Base-by-base conservation (phyloP, 148 eudicot species). In the Rheum nobile region DNA sequence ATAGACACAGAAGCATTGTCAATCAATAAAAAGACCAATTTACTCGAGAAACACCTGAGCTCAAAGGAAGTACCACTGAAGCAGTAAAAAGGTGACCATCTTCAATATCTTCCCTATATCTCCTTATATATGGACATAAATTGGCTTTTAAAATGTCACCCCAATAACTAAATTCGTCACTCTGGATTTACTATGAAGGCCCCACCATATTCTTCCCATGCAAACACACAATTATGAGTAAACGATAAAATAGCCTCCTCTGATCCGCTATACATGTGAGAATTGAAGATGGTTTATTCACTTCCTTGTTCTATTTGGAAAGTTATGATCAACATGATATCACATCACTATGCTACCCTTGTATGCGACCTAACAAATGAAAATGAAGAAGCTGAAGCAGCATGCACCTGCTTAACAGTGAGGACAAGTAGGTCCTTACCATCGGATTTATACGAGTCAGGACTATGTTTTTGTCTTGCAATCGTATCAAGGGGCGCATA, bases 371-470 rank as follows among this genome's bases (percentile, higher is more conserved):
- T 16, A 43, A 43, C 16, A 13, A 43, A 43, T 10, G 46, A 12
- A 43, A 43, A 43, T 11, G 1, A 0, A 13, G 13, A 11, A 43
- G 11, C 14, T 43, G 65, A 57, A 21, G 19, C 65, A 57, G 11
- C 14, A 57, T n/a, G 65, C 65, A 57, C 65, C 35, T 9, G 17
- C 32, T 10, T 17, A 63, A 10, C 69, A 63, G 13, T 54, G 11
- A 12, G 48, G 57, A 19, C 21, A 37, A 22, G 29, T 34, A 55
- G 61, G 38, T 48, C 34, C 79, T 65, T 86, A 95, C 98, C 91
- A 80, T 83, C 22, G 98, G 97, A 83, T 95, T 91, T 26, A 95
- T 95, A 76, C 98, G 96, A 67, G 98, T 95, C 71, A 95, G 86
- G 72, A 91, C 88, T 28, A 91, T 88, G 77, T 90, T 91, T 69